Conservation (phyloP, 2,329 filamentous ascomycete species). For the Verticillium dahliae region DNA sequence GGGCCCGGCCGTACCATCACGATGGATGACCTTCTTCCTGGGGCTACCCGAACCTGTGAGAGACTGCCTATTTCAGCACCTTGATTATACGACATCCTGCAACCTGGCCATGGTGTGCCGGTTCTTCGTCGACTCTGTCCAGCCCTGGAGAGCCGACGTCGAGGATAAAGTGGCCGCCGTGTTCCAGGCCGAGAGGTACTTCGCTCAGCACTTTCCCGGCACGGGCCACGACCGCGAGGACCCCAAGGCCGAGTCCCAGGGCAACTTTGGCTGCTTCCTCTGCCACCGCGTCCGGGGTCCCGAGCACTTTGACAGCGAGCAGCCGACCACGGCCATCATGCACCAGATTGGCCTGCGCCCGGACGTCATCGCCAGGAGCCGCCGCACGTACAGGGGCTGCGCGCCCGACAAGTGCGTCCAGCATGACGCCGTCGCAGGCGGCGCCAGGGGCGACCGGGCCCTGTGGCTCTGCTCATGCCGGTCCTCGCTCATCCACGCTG, state of each 20-base stretch:
- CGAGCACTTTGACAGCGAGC: constrained; percentile 29
- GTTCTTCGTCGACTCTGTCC: neutral
- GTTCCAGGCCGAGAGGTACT: constrained; percentile 33
- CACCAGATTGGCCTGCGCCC: neutral
- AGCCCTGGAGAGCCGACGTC: constrained; percentile 15
- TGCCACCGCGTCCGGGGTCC: constrained; percentile 33
- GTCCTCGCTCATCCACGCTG: neutral
- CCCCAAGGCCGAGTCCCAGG: constrained; percentile 33
- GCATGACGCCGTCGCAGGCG: neutral
- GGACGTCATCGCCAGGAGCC: neutral
- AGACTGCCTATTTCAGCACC: neutral
- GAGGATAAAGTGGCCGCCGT: constrained; percentile 31
- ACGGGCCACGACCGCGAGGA: constrained; percentile 26
- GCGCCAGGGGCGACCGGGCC: neutral
- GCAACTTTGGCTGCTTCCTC: constrained; percentile 9
- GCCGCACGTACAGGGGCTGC: neutral
- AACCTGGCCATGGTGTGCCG: neutral
- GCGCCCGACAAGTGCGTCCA: neutral
- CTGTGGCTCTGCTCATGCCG: neutral
- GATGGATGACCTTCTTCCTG: neutral
- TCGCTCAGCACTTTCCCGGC: constrained; percentile 30
- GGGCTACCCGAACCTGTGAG: neutral
- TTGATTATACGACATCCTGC: neutral
- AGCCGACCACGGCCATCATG: constrained; percentile 18
- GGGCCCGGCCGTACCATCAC: neutral